Evolutionary conservation across 2,329 filamentous ascomycete genomes (phyloP).

Genomic region (Parafenestella ontariensis): DNA sequence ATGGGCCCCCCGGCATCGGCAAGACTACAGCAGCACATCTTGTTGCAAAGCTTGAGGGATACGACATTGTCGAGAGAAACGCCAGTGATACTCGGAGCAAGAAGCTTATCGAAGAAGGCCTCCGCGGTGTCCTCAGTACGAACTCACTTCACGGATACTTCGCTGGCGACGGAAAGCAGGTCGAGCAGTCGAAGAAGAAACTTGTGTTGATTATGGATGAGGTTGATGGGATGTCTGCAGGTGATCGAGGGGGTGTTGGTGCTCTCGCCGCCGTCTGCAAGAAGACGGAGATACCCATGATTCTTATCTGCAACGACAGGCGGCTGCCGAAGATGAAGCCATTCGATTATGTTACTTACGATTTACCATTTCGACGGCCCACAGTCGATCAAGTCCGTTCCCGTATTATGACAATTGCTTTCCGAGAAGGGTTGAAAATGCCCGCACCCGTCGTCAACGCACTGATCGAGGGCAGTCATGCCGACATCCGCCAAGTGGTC

Average conservation of each 20-base stretch:
- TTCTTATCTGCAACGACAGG: slow-evolving; percentile 97
- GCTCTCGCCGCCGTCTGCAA: slow-evolving; percentile 93
- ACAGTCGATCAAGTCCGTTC: slow-evolving; percentile 91
- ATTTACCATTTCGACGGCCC: slow-evolving; percentile 86
- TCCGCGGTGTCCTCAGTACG: slow-evolving; percentile 92
- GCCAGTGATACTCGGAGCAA: slow-evolving; percentile 96
- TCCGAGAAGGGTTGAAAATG: slow-evolving; percentile 86
- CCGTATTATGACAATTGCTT: slow-evolving; percentile 93
- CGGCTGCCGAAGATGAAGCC: slow-evolving; percentile 96
- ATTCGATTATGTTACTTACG: slow-evolving; percentile 85
- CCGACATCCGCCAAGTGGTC: slow-evolving; percentile 96
- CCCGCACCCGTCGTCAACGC: slow-evolving; percentile 85
- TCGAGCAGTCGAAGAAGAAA: slow-evolving; percentile 86
- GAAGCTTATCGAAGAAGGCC: slow-evolving; percentile 85
- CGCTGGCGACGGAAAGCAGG: slow-evolving; percentile 78
- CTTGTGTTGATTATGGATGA: slow-evolving; percentile 98
- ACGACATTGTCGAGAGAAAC: slow-evolving; percentile 92
- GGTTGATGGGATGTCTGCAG: slow-evolving; percentile 98
- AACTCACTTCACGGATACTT: slow-evolving; percentile 93
- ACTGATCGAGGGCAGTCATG: slow-evolving; percentile 91
- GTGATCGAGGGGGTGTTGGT: slow-evolving; percentile 93
- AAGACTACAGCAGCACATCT: slow-evolving; percentile 97
- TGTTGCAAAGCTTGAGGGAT: slow-evolving; percentile 90
- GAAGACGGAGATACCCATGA: slow-evolving; percentile 92
- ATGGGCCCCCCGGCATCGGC: slow-evolving; percentile 93